Conservation (phyloP, 768 basidiomycete genomes). For the Clathrus columnatus region DNA sequence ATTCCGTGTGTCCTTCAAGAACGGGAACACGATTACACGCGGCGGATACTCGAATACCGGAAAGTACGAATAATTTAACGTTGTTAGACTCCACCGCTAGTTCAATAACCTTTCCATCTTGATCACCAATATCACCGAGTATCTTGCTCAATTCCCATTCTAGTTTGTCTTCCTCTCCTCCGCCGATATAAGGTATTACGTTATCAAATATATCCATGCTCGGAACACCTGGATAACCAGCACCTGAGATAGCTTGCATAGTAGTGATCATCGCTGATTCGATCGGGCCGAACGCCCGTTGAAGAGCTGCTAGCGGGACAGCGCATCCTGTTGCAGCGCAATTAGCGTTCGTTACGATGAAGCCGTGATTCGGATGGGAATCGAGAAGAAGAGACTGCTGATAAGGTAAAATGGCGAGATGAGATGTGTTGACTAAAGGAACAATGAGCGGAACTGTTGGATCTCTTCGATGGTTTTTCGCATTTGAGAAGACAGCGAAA, state of each 20-base stretch:
- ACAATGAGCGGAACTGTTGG: slow-evolving; percentile 92
- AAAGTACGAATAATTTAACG: slow-evolving; percentile 72
- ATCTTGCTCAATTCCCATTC: slow-evolving; percentile 99
- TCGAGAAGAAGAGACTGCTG: slow-evolving; percentile 58
- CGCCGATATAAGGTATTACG: slow-evolving; percentile 86
- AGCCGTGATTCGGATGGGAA: slow-evolving; percentile 66
- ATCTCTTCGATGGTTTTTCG: slow-evolving; percentile 93
- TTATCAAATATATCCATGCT: slow-evolving; percentile 92
- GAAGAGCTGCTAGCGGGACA: slow-evolving; percentile 84
- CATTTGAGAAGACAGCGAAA: slow-evolving; percentile 89
- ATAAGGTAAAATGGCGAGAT: slow-evolving; percentile 75
- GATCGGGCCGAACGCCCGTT: slow-evolving; percentile 88
- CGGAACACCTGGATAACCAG: slow-evolving; percentile 92
- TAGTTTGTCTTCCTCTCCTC: slow-evolving; percentile 92
- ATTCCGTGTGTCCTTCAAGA: slow-evolving; percentile 89
- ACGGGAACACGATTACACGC: slow-evolving; percentile 94
- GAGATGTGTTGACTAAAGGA: slow-evolving; percentile 86
- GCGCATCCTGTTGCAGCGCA: slow-evolving; percentile 93
- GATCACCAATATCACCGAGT: slow-evolving; percentile 66
- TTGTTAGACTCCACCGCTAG: slow-evolving; percentile 15
- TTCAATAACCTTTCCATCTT: slow-evolving; percentile 24
- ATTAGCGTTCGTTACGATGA: slow-evolving; percentile 98
- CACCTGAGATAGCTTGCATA: slow-evolving; percentile 96
- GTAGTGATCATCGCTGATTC: slow-evolving; percentile 89
- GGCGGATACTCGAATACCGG: slow-evolving; percentile 84